Evolutionary conservation across 192 early-diverging fungal species (phyloP).

Genomic region (Coemansia sp.): DNA sequence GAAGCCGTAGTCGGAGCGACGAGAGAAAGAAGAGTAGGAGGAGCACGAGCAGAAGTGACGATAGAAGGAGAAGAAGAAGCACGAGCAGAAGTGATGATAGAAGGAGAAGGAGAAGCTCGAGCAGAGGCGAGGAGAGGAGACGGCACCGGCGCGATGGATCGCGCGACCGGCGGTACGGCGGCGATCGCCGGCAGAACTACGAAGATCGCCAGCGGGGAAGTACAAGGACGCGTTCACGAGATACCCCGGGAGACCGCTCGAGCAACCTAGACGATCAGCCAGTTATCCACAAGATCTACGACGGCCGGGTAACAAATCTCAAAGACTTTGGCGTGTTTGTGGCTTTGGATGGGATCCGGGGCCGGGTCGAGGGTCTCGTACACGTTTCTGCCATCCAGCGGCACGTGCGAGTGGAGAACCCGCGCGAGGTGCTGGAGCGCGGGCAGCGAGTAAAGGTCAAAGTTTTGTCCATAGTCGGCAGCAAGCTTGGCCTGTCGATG

Average conservation of each 20-base stretch:
- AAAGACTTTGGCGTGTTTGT: slow-evolving; percentile 97
- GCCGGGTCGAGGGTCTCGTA: slow-evolving; percentile 84
- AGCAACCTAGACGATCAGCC: no score
- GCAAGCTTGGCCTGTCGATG: slow-evolving; percentile 84
- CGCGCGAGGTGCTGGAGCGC: slow-evolving; percentile 82
- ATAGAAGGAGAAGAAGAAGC: not conserved
- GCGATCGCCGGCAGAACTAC: not conserved
- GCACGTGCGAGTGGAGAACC: slow-evolving; percentile 69
- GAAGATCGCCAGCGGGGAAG: not conserved
- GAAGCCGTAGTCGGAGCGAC: not conserved
- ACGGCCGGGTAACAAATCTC: slow-evolving; percentile 75
- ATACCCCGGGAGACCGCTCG: not conserved
- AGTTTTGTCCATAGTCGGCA: slow-evolving; percentile 87
- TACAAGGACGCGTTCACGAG: slow-evolving; percentile 35
- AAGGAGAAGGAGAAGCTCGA: not conserved
- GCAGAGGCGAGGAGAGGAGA: not conserved
- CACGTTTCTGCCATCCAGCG: slow-evolving; percentile 74
- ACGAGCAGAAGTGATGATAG: not conserved
- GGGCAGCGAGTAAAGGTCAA: slow-evolving; percentile 89
- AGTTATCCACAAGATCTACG: slow-evolving; percentile 90
- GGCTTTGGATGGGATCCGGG: slow-evolving; percentile 72
- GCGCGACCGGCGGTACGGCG: not conserved
- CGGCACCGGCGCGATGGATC: not conserved
- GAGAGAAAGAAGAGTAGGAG: not conserved
- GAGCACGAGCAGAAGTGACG: not conserved